Base-by-base conservation (phyloP, 2,329 filamentous ascomycete species). In the Xylaria sp. region DNA sequence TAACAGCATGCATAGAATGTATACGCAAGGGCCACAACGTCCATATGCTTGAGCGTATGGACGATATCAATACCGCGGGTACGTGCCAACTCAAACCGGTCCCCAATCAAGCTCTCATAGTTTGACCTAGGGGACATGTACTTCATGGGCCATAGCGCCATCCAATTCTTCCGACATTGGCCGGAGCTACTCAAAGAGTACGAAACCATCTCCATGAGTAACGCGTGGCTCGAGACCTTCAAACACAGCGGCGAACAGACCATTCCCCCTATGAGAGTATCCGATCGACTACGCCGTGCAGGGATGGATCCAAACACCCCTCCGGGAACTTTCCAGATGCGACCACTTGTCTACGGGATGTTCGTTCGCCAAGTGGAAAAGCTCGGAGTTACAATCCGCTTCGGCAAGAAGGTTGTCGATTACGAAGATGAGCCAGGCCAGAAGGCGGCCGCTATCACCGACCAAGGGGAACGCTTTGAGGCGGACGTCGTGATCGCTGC, bases 1-100 rank as follows among this genome's bases (percentile, higher is more conserved):
- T 88, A 31, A 85, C 85, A 8, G 84, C 85, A 10, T 83, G 85
- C 19, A 85, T 88, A 58, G 85, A 88, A 75, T 86, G 84, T 67
- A 75, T 81, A 48, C 80, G 84, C 19, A 85, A 88, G 72, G 86
- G 85, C 6, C 85, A 88, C 69, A 78, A 76, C 10, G 84, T 77
- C 60, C 72, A 75, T 3, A 73, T 84, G 21, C 74, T 85, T 9
- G 81, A 83, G 58, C 76, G 79, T 21, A 80, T 81, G 59, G 69
- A 74, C 13, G 74, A 76, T 46, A 83, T 83, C 71, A 84, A 83
- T 72, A 83, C 81, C 11, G 77, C 79, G 56, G 82, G 82, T 83
- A 70, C 66, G 76, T 70, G 8, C 3, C 17, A 29, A 31, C 21
- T 29, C 7, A 17, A 33, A n/a, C 33, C 15, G 23, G 6, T 27